Evolutionary conservation across 306 rosid genomes (phyloP).

Genomic region (Rosa chinensis): DNA sequence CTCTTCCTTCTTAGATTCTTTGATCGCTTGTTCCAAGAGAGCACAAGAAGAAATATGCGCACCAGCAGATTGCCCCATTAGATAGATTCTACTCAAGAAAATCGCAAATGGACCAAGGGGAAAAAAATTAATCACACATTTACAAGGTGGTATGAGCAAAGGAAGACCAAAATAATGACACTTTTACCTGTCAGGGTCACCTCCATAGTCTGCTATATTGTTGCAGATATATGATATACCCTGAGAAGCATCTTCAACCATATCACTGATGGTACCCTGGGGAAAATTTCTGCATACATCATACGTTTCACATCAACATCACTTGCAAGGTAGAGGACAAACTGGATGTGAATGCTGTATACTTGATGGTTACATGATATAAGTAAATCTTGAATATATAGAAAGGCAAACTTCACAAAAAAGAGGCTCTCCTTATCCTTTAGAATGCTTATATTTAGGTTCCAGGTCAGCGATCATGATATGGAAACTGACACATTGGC

Average conservation of each 20-base stretch:
- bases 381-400: neutral
- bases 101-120: neutral
- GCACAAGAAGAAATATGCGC: slow-evolving; percentile 91
- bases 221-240: slow-evolving; percentile 74
- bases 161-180: slow-evolving; percentile 20
- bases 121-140: slow-evolving; percentile 23
- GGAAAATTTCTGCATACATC: slow-evolving; percentile 83
- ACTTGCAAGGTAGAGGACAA: slow-evolving; percentile 17
- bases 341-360: slow-evolving; percentile 4
- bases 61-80: slow-evolving; percentile 99
- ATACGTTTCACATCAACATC: slow-evolving; percentile 16
- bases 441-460: neutral
- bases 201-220: slow-evolving; percentile 78
- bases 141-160: slow-evolving; percentile 21
- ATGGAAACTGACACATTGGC: neutral
- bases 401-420: neutral
- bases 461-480: neutral
- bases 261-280: slow-evolving; percentile 96
- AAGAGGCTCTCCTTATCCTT: neutral
- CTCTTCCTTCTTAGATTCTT: slow-evolving; percentile 49
- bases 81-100: slow-evolving; percentile 61
- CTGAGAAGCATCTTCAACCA: slow-evolving; percentile 74
- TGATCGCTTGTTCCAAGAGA: slow-evolving; percentile 75
- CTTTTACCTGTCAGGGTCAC: slow-evolving; percentile 80
- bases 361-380: neutral